Evolutionary conservation across 495 filamentous ascomycete species (phyloP).

Genomic region (Aspergillus hancockii): DNA sequence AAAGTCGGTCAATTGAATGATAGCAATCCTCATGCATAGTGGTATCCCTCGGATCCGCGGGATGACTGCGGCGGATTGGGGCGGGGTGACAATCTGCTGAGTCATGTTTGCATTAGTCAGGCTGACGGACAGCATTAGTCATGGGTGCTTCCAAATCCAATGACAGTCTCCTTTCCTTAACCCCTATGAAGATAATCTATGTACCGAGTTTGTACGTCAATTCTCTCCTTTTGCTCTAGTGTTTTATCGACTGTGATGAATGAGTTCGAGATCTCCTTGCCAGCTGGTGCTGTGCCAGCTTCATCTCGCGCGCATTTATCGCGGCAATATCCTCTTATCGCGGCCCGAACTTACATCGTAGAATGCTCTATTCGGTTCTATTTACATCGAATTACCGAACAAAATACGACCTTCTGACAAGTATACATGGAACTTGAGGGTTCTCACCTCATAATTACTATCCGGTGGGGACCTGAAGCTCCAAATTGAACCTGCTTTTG

Average conservation of each 20-base stretch:
- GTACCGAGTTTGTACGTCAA: no score
- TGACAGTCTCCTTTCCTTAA: neutral
- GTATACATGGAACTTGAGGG: neutral
- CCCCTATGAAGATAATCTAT: no score
- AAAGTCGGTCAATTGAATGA: neutral
- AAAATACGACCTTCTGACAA: neutral
- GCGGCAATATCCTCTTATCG: neutral
- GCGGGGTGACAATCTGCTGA: neutral
- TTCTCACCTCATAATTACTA: neutral
- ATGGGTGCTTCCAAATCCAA: neutral
- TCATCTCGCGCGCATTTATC: neutral
- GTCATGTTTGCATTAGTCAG: conserved; percentile 1
- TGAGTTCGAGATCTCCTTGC: no score
- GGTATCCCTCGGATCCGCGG: neutral
- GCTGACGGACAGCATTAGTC: neutral
- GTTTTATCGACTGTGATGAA: no score
- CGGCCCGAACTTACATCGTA: neutral
- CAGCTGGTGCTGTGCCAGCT: no score
- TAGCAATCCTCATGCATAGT: neutral
- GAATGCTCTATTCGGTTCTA: neutral
- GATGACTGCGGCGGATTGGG: neutral
- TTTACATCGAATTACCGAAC: neutral
- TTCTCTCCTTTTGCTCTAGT: no score
- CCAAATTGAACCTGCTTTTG: neutral
- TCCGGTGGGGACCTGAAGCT: neutral